A percentile compares a stretch with the other conserved stretches of the same genome.
phyloP scores from a whole-genome alignment of 805 yeast genomes.

The Candida oleophila region DNA sequence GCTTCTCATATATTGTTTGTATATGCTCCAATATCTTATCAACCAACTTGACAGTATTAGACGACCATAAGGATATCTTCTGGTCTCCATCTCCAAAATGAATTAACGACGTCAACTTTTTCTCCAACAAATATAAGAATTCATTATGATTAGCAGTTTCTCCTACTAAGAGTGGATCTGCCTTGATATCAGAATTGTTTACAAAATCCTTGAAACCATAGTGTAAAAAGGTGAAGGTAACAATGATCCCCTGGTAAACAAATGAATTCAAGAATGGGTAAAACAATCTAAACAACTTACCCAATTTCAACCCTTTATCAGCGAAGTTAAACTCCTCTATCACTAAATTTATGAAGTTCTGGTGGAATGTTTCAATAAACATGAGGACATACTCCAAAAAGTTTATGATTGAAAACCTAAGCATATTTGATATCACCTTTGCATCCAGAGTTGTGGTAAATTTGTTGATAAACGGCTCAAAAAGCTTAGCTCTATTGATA shows the following conservation, averaged over 20 bases:
- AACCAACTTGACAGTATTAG: conserved; percentile 30
- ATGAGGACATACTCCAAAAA: conserved; percentile 35
- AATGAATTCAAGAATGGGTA: conserved; percentile 51
- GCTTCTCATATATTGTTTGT: conserved; percentile 21
- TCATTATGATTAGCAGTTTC: conserved; percentile 10
- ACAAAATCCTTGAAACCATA: conserved; percentile 37
- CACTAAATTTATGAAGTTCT: conserved; percentile 12
- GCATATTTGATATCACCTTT: conserved; percentile 32
- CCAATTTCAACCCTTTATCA: conserved; percentile 17
- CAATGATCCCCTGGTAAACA: conserved; percentile 52
- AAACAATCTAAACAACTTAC: conserved; percentile 34
- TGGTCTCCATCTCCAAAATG: conserved; percentile 8
- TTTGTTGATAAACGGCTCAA: conserved; percentile 48
- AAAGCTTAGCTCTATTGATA: conserved; percentile 50
- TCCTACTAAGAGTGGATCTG: conserved; percentile 22
- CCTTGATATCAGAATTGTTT: conserved; percentile 24
- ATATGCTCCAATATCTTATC: conserved; percentile 30
- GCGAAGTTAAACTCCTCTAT: conserved; percentile 1
- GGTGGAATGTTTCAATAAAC: conserved; percentile 31
- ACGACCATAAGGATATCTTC: conserved; percentile 31
- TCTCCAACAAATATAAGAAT: conserved; percentile 23
- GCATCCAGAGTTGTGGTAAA: conserved; percentile 25
- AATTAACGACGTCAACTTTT: conserved; percentile 13
- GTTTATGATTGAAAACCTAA: conserved; percentile 36
- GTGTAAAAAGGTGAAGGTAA: conserved; percentile 48